A percentile compares a stretch with the other conserved stretches of the same genome.
These are phyloP conservation scores for Rhododendron simsii DNA, from an alignment of 148 eudicot genomes.

Conservation along the genomic window DNA sequence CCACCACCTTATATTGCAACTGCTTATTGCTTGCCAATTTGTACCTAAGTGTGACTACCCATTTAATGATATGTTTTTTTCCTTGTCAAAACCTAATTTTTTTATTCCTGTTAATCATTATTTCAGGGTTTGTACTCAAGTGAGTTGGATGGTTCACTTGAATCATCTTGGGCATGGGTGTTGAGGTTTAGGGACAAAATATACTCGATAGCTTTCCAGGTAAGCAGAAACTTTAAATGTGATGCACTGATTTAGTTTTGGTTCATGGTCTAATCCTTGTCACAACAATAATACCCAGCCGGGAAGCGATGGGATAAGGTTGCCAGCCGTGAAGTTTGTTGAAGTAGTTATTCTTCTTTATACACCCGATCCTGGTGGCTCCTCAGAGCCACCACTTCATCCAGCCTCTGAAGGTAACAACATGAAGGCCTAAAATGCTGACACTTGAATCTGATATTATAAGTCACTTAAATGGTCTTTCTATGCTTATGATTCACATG, in stretches of 20 bases:
- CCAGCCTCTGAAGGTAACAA: slow-evolving; percentile 52
- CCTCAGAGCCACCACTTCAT: slow-evolving; percentile 62
- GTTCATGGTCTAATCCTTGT: slow-evolving; percentile 9
- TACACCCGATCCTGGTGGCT: slow-evolving; percentile 84
- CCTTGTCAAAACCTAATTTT: neutral
- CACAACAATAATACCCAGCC: slow-evolving; percentile 35
- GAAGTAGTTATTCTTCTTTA: slow-evolving; percentile 71
- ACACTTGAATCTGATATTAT: neutral
- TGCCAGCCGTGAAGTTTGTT: slow-evolving; percentile 83
- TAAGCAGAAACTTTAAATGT: slow-evolving; percentile 20
- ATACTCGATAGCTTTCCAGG: slow-evolving; percentile 83
- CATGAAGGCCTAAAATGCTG: neutral
- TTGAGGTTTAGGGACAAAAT: slow-evolving; percentile 77
- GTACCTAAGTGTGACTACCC: neutral
- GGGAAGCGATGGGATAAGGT: slow-evolving; percentile 74
- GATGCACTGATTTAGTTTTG: slow-evolving; percentile 7
- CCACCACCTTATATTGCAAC: neutral
- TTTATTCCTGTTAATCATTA: neutral
- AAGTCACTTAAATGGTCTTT: neutral
- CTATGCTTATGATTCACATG: slow-evolving; percentile 3
- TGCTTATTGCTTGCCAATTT: neutral
- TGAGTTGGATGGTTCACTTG: slow-evolving; percentile 56
- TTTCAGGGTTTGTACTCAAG: slow-evolving; percentile 64
- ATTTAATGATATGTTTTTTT: neutral
- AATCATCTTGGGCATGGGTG: slow-evolving; percentile 75